Conservation (phyloP, 2,329 filamentous ascomycete genomes). For the Trichoderma cornu-damae region DNA sequence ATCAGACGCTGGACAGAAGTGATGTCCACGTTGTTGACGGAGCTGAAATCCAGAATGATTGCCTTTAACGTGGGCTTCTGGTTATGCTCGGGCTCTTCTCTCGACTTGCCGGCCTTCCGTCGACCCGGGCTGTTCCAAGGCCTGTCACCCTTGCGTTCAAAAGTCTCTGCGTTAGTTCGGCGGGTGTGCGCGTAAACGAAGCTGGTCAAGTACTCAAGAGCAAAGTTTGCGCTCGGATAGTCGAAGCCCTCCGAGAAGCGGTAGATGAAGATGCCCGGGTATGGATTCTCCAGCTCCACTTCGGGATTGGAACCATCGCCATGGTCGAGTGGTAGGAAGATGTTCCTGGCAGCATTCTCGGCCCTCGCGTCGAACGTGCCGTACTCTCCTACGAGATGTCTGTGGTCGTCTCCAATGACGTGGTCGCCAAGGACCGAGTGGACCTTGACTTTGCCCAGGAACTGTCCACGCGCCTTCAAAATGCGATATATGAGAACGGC, state of each 20-base stretch:
- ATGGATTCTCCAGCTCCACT: constrained; percentile 71
- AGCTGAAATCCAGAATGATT: constrained; percentile 89
- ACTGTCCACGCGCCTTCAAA: constrained; percentile 73
- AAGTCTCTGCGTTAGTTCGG: constrained; percentile 67
- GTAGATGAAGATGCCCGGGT: constrained; percentile 93
- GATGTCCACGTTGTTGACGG: constrained; percentile 89
- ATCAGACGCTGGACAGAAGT: constrained; percentile 90
- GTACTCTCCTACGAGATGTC: constrained; percentile 46
- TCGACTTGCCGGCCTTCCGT: constrained; percentile 39
- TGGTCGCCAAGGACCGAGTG: constrained; percentile 79
- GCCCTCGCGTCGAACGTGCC: constrained; percentile 45
- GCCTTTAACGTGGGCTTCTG: constrained; percentile 69
- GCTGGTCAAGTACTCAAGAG: constrained; percentile 70
- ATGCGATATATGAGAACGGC: constrained; percentile 78
- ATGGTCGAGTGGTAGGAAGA: constrained; percentile 84
- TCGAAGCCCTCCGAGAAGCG: constrained; percentile 93
- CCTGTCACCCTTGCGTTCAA: constrained; percentile 64
- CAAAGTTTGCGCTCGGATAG: constrained; percentile 88
- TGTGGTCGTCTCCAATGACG: constrained; percentile 57
- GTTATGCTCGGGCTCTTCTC: constrained; percentile 28
- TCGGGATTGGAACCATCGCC: constrained; percentile 86
- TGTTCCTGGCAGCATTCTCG: constrained; percentile 58
- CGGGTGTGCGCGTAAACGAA: constrained; percentile 67
- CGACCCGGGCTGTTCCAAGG: constrained; percentile 95
- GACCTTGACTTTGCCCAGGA: constrained; percentile 64